Base-by-base conservation (phyloP, 768 basidiomycete genomes). In the Pleurotus pulmonarius region DNA sequence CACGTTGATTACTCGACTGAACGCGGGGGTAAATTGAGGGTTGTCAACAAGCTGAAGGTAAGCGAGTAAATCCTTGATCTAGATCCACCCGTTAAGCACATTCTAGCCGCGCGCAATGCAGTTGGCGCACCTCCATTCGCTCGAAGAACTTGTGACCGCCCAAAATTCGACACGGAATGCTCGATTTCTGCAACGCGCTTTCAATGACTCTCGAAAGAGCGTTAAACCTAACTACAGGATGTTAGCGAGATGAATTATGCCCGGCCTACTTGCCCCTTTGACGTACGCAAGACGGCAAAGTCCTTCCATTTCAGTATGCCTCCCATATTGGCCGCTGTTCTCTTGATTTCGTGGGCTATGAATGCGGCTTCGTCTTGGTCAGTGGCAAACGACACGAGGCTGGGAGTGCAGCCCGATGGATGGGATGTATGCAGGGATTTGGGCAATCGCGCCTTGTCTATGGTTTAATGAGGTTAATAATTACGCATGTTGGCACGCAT, bases 71-170 rank as follows among this genome's bases (percentile, higher is more conserved):
- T 92, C 90, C 71, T 92, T 92, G 64, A 94, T 81, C 86, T 89
- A 59, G 5, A 43, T 43, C 29, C 49, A 22, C 7, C 18, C 22
- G 29, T 11, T 34, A 11, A 34, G 29, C 29, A 34, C 29, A 34
- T 9, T 9, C 29, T 11, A 34, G 29, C 29, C 29, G 29, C 29
- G 9, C 8, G 29, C 29, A 9, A 34, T 20, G 46, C 39, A 48
- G 12, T 37, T 13, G 24, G 60, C 73, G 47, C 43, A 85, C 88
- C 77, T 94, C 92, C 63, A 83, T 66, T 15, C 92, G 83, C 60
- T 94, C 90, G 62, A 94, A 94, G 77, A 94, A 94, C 64, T 86
- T 89, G 64, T 89, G 88, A 0, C 92, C 92, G 18, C 83, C 87
- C 2, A 94, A 77, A 48, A 94, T 80, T 56, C 83, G 73, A 61